A percentile compares a stretch with the other conserved stretches of the same genome.
Conservation (phyloP, 148 eudicot genomes). For the Fagopyrum tataricum region DNA sequence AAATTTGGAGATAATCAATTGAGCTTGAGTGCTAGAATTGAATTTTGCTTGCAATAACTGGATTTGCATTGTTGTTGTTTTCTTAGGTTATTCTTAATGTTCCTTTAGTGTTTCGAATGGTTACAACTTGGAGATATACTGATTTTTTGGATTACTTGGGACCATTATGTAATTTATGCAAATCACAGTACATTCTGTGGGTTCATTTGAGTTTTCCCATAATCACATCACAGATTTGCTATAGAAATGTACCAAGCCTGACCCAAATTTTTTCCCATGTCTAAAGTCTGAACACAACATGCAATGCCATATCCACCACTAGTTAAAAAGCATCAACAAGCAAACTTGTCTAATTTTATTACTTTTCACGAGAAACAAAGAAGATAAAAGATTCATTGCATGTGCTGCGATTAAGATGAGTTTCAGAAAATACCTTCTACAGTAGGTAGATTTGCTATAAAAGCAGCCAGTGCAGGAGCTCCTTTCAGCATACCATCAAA, state of each 20-base stretch:
- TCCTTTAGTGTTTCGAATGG: too few relatives aligned
- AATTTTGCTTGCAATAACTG: too few relatives aligned
- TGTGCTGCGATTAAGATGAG: neutral
- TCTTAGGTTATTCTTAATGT: too few relatives aligned
- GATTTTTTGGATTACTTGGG: neutral
- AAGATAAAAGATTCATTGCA: neutral
- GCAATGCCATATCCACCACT: neutral
- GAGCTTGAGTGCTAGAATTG: too few relatives aligned
- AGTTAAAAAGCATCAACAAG: neutral
- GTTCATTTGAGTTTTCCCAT: neutral
- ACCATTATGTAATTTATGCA: neutral
- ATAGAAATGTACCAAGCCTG: too few relatives aligned
- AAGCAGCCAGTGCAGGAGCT: slow-evolving; percentile 61
- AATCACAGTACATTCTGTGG: neutral
- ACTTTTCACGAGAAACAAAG: neutral
- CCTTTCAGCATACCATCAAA: slow-evolving; percentile 61
- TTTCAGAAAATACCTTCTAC: slow-evolving; percentile 55
- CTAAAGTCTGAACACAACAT: neutral
- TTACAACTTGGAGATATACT: too few relatives aligned
- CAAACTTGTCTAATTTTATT: neutral
- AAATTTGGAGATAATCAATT: too few relatives aligned
- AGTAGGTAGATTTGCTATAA: slow-evolving; percentile 66
- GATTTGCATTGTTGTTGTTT: too few relatives aligned
- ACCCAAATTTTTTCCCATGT: too few relatives aligned
- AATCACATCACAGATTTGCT: neutral